Conservation (phyloP, 306 rosid species). For the Begonia masoniana region DNA sequence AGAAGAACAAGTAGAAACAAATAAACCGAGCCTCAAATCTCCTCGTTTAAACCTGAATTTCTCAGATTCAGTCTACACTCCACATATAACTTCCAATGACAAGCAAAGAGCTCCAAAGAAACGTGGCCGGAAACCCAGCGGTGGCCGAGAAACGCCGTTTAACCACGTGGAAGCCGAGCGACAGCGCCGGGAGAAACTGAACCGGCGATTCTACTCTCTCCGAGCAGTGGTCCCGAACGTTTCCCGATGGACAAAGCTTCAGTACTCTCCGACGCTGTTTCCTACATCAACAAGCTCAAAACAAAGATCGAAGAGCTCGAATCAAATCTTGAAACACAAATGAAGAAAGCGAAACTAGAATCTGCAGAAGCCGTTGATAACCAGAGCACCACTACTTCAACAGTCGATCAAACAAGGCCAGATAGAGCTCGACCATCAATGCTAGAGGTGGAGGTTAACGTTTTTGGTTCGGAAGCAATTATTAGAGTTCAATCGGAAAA, state of each 20-base stretch:
- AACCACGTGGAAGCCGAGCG: background rate
- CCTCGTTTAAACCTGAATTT: too few species aligned
- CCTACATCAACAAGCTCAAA: slow-evolving; percentile 1
- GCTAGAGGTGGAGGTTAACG: slow-evolving; percentile 27
- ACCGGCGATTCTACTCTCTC: background rate
- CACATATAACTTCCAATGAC: too few species aligned
- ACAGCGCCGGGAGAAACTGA: background rate
- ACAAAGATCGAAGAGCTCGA: background rate
- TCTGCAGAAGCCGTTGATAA: background rate
- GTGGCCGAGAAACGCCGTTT: background rate
- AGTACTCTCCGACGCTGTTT: background rate
- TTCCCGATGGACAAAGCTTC: background rate
- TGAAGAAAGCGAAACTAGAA: background rate
- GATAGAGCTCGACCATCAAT: background rate
- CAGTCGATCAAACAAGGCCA: background rate
- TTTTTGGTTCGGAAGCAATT: slow-evolving; percentile 40
- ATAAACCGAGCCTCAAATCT: too few species aligned
- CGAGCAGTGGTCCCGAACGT: background rate
- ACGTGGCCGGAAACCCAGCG: background rate
- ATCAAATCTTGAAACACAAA: background rate
- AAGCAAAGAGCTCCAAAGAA: background rate
- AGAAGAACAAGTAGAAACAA: background rate
- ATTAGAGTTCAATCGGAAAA: slow-evolving; percentile 39
- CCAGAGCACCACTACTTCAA: background rate
- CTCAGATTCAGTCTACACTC: too few species aligned